phyloP scores from a whole-genome alignment of 169 alveolate genomes.

The Eimeria falciformis region DNA sequence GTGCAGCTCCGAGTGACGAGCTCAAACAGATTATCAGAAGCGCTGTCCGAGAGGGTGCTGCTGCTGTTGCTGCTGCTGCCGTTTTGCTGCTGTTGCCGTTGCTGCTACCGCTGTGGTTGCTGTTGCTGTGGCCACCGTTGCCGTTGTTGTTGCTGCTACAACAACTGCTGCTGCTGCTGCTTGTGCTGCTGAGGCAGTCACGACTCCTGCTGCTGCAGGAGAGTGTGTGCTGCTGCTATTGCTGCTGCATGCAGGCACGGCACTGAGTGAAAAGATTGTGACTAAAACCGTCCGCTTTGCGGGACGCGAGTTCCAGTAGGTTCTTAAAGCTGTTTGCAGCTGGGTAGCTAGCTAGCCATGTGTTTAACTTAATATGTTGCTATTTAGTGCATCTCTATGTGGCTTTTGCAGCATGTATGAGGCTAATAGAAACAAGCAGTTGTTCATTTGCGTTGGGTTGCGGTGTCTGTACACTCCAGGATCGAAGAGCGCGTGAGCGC shows the following conservation, averaged over 20 bases:
- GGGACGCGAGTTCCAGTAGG: conserved; percentile 7
- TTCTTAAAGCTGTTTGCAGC: not conserved
- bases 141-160: not conserved
- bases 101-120: not conserved
- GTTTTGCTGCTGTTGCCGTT: not conserved
- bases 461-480: too few species aligned
- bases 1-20: not conserved
- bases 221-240: conserved; percentile 8
- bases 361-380: too few species aligned
- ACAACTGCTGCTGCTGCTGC: not conserved
- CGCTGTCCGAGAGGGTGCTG: not conserved
- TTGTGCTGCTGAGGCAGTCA: not conserved
- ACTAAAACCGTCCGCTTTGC: conserved; percentile 12
- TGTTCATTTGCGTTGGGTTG: too few species aligned
- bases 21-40: not conserved
- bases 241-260: not conserved
- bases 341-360: not conserved
- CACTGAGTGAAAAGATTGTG: not conserved
- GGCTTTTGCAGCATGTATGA: too few species aligned
- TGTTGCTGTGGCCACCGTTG: not conserved
- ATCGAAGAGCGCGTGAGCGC: not conserved
- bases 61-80: too few species aligned
- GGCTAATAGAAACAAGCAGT: too few species aligned
- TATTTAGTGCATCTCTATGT: too few species aligned
- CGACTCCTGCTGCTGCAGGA: not conserved